phyloP scores from a whole-genome alignment of 176 grass and related monocot genomes.

The sorghum (Sorghum bicolor) region DNA sequence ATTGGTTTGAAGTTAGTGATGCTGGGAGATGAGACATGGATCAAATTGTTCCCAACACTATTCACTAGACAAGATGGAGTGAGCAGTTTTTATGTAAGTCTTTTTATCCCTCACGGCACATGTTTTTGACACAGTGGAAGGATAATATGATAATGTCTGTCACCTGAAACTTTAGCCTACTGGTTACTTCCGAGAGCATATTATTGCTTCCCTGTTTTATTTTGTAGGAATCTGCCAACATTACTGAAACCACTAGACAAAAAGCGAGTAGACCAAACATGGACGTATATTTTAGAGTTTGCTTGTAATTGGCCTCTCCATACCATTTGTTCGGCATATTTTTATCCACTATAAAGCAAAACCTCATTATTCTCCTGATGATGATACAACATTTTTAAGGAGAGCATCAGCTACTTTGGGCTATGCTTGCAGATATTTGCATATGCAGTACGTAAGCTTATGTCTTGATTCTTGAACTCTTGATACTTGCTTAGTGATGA shows the following conservation, averaged over 20 bases:
- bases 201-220: background rate
- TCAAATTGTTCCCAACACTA: constrained; percentile 89
- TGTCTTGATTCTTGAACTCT: background rate
- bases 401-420: background rate
- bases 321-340: background rate
- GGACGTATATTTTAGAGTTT: background rate
- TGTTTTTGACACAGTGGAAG: constrained; percentile 6
- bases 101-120: background rate
- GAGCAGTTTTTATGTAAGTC: constrained; percentile 93
- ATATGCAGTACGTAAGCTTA: background rate
- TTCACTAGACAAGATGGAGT: constrained; percentile 94
- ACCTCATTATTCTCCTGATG: background rate
- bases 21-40: constrained; percentile 97
- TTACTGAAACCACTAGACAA: background rate
- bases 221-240: background rate
- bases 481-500: background rate
- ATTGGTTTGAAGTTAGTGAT: constrained; percentile 90
- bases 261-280: background rate
- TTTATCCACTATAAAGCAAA: background rate
- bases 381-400: background rate
- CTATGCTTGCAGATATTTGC: constrained; percentile 2
- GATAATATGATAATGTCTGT: background rate
- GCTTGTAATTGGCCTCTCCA: background rate
- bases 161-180: background rate
- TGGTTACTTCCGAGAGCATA: background rate